A percentile compares a stretch with the other conserved stretches of the same genome.
Evolutionary conservation across 148 eudicot species (phyloP).

Genomic region (Chenopodium quinoa): DNA sequence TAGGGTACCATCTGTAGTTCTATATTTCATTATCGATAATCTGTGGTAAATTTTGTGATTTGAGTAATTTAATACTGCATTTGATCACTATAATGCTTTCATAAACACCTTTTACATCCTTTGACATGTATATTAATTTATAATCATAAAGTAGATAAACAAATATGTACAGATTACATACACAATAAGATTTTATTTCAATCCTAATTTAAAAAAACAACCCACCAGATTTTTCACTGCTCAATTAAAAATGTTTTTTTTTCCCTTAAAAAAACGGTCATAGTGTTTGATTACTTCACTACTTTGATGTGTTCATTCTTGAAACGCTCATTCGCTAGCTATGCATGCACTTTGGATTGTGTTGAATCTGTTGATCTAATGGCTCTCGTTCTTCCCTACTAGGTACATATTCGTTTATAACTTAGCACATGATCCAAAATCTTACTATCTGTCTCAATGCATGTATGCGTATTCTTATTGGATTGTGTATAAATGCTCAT

Average conservation of each 20-base stretch:
- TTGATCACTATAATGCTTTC: too few species aligned
- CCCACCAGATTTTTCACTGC: too few species aligned
- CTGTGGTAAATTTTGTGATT: neutral
- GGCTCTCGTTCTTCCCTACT: neutral
- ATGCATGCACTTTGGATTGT: neutral
- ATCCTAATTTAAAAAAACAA: too few species aligned
- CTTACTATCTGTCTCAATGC: neutral
- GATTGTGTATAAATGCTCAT: neutral
- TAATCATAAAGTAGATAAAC: too few species aligned
- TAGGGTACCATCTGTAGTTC: neutral
- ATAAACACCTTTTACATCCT: too few species aligned
- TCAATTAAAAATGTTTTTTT: too few species aligned
- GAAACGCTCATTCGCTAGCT: neutral
- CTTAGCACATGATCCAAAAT: neutral
- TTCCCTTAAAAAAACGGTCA: neutral
- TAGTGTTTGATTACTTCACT: neutral
- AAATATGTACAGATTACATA: too few species aligned
- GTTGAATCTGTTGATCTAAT: neutral
- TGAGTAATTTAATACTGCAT: too few species aligned
- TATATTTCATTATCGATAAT: neutral
- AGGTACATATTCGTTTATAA: too few species aligned
- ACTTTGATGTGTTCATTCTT: neutral
- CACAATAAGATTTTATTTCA: too few species aligned
- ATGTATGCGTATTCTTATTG: too few species aligned
- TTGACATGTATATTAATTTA: too few species aligned